Base-by-base conservation (phyloP, 2,329 filamentous ascomycete genomes). In the Monosporascus cannonballus region DNA sequence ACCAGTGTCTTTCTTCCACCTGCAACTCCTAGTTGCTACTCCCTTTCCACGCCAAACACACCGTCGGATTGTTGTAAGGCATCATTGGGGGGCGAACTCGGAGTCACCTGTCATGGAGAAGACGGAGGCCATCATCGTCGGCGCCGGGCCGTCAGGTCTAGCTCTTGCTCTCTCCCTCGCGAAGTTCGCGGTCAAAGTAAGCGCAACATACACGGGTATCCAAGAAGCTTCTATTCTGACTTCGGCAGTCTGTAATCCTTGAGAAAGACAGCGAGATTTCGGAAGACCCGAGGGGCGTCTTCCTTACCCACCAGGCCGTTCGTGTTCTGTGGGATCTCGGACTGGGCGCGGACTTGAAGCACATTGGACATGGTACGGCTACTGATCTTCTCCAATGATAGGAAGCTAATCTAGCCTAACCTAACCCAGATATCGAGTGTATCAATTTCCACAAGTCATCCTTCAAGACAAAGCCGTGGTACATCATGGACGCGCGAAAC, bases 41-140 rank as follows among this genome's bases (percentile, higher is more conserved):
- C 30, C 4, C 9, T 30, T 4, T 34, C 30, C 9, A 34, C 38
- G 9, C 38, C 38, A 17, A 18, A 9, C 6, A 41, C 17, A 9
- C 17, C 1, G 38, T 8, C 17, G 4, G 17, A 18, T 41, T 4
- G 11, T 14, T 34, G 30, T 34, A 14, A 4, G 14, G 4, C 1
- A 14, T 5, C 9, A 14, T 14, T 14, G 1, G 9, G 30, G 14
- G 11, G 11, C 24, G 3, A 20, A n/a, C 38, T n/a, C 6, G 18
- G 38, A 41, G 38, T n/a, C 22, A 14, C 25, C 17, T 5, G 24
- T 17, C 24, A 64, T 64, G 60, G 57, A 61, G 25, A 55, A 52
- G 24, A 63, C 62, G 17, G 56, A 63, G 20, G 62, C 63, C 15
- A 51, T 64, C 36, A 62, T 64, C 22, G 57, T 63, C 7, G 62